Conservation (phyloP, 176 grass and related monocot genomes). For the Bothriochloa decipiens region DNA sequence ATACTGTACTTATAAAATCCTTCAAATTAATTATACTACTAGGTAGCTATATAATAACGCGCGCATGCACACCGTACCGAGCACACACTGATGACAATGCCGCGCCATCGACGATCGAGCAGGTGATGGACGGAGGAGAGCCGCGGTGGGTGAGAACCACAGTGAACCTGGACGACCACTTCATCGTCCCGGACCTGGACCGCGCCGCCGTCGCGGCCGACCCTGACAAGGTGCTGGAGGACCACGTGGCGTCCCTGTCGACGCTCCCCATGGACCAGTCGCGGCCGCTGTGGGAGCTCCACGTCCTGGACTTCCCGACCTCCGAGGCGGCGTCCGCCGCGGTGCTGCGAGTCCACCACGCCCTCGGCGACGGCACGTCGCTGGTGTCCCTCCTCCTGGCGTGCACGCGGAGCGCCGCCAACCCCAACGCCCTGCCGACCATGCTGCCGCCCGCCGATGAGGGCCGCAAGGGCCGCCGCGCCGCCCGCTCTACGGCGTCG, state of each 20-base stretch:
- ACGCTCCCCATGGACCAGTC: constrained; percentile 46
- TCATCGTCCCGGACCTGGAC: constrained; percentile 59
- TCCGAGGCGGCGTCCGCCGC: constrained; percentile 39
- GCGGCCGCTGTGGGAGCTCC: constrained; percentile 65
- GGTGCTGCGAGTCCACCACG: constrained; percentile 59
- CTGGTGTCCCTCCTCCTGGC: constrained; percentile 67
- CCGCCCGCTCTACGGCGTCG: too few species aligned
- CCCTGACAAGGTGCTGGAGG: constrained; percentile 64
- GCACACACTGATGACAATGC: too few species aligned
- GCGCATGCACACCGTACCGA: too few species aligned
- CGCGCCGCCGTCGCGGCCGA: constrained; percentile 26
- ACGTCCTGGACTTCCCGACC: constrained; percentile 65
- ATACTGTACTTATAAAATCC: too few species aligned
- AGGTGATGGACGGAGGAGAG: constrained; percentile 48
- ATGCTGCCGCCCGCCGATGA: too few species aligned
- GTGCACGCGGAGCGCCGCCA: constrained; percentile 43
- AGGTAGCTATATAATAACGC: too few species aligned
- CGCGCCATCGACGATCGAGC: neutral
- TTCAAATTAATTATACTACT: too few species aligned
- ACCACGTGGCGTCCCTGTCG: constrained; percentile 81
- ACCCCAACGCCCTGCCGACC: too few species aligned
- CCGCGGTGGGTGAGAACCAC: constrained; percentile 54
- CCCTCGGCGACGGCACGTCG: constrained; percentile 63
- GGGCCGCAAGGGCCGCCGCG: too few species aligned
- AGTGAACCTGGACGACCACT: constrained; percentile 67